Evolutionary conservation across 805 yeast genomes (phyloP).

Genomic region (Candida morakotiae): DNA sequence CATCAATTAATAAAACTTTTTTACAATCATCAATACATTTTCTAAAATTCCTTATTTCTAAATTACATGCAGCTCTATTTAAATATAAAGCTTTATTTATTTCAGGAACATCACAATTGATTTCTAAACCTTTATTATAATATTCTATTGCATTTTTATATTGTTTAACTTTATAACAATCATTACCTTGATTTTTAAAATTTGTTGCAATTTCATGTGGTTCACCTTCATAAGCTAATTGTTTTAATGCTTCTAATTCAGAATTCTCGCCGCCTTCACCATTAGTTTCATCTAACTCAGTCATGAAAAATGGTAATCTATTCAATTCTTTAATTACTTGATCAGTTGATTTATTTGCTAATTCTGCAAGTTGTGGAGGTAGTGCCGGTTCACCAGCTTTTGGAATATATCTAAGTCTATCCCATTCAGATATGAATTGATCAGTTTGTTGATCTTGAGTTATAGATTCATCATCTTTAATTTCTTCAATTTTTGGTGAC

Average conservation of each 20-base stretch:
- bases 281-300: constrained; percentile 70
- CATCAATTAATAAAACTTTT: constrained; percentile 60
- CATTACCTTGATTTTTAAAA: constrained; percentile 92
- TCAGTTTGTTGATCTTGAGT: constrained; percentile 10
- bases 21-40: constrained; percentile 84
- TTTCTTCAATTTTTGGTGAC: constrained; percentile 2
- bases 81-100: constrained; percentile 62
- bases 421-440: constrained; percentile 37
- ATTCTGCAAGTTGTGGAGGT: constrained; percentile 77
- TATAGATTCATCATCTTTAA: neutral
- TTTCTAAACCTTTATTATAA: constrained; percentile 77
- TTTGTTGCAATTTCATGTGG: constrained; percentile 88
- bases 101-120: constrained; percentile 52
- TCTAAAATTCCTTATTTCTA: constrained; percentile 82
- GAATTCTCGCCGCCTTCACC: constrained; percentile 73
- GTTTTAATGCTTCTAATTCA: constrained; percentile 82
- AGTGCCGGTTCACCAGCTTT: constrained; percentile 63
- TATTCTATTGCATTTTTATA: constrained; percentile 73
- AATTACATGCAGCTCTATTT: constrained; percentile 89
- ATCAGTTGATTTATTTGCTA: constrained; percentile 61
- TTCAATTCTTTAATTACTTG: constrained; percentile 77
- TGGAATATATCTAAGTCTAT: constrained; percentile 34
- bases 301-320: constrained; percentile 92
- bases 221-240: constrained; percentile 92
- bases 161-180: constrained; percentile 65